A percentile compares a stretch with the other conserved stretches of the same genome.
phyloP scores from a whole-genome alignment of 192 early-diverging fungal species.

The Linnemannia exigua region DNA sequence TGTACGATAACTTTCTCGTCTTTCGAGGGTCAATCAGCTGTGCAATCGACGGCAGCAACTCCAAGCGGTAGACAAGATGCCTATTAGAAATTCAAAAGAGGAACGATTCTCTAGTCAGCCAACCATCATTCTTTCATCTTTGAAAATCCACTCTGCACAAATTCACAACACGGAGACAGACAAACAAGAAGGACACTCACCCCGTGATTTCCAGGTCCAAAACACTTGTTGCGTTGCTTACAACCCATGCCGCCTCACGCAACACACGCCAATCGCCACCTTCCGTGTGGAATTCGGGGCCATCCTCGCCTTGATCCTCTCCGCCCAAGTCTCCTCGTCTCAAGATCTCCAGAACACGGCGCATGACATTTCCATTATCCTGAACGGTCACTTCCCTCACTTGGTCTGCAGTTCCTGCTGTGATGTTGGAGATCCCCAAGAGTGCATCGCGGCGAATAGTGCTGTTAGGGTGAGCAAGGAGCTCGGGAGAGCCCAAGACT shows the following conservation, averaged over 20 bases:
- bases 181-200: conserved; percentile 11
- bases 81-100: conserved; percentile 17
- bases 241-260: conserved; percentile 53
- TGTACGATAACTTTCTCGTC: conserved; percentile 27
- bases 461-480: conserved; percentile 42
- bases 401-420: conserved; percentile 53
- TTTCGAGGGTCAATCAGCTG: conserved; percentile 51
- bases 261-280: conserved; percentile 54
- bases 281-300: conserved; percentile 22
- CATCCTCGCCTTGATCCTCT: conserved; percentile 30
- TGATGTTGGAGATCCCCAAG: conserved; percentile 53
- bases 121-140: not conserved
- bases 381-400: conserved; percentile 56
- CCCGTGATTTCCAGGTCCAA: conserved; percentile 54
- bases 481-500: conserved; percentile 34
- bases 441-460: conserved; percentile 51
- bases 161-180: not conserved
- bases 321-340: conserved; percentile 45
- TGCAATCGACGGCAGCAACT: conserved; percentile 46
- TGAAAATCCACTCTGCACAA: not conserved
- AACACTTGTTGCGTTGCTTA: conserved; percentile 56
- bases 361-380: conserved; percentile 51
- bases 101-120: not conserved
- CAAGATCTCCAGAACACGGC: conserved; percentile 40
- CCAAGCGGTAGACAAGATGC: conserved; percentile 44